Conservation (phyloP, 495 filamentous ascomycete genomes). For the Delitschia confertaspora region DNA sequence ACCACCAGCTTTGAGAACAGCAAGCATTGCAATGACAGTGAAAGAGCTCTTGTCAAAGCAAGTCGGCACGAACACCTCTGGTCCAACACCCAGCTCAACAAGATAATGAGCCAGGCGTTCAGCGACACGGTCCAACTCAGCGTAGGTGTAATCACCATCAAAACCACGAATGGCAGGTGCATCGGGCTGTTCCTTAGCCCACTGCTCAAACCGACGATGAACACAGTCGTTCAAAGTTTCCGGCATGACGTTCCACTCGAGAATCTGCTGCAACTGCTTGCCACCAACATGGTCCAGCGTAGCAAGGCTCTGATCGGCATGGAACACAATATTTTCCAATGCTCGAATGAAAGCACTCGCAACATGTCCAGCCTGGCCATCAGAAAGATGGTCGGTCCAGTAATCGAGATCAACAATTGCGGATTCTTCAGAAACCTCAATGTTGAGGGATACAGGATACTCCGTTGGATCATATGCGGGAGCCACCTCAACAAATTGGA, state of each 20-base stretch:
- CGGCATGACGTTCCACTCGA: constrained; percentile 21
- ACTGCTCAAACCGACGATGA: constrained; percentile 14
- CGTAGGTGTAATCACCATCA: constrained; percentile 24
- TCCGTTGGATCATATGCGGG: constrained; percentile 21
- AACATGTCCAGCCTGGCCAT: constrained; percentile 40
- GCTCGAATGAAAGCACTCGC: constrained; percentile 33
- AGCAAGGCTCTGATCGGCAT: constrained; percentile 10
- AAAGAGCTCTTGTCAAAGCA: constrained; percentile 47
- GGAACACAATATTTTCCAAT: constrained; percentile 17
- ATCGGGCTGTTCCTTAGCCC: constrained; percentile 12
- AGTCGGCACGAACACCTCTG: constrained; percentile 44
- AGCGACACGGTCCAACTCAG: constrained; percentile 15
- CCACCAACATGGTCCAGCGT: constrained; percentile 20
- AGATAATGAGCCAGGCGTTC: constrained; percentile 21
- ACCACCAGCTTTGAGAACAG: constrained; percentile 36
- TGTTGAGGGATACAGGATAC: constrained; percentile 33
- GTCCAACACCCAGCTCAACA: constrained; percentile 37
- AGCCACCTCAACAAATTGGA: constrained; percentile 6
- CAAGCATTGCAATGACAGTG: constrained; percentile 36
- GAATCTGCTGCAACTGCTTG: constrained; percentile 20
- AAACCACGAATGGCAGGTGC: constrained; percentile 23
- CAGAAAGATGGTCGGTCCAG: constrained; percentile 41
- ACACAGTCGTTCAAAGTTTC: constrained; percentile 22
- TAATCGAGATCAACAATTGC: constrained; percentile 42
- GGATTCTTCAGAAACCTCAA: constrained; percentile 38